Evolutionary conservation across 2,329 filamentous ascomycete species (phyloP), one percentile per base, ranked within the genome.

Genomic region (Fusarium miscanthi): DNA sequence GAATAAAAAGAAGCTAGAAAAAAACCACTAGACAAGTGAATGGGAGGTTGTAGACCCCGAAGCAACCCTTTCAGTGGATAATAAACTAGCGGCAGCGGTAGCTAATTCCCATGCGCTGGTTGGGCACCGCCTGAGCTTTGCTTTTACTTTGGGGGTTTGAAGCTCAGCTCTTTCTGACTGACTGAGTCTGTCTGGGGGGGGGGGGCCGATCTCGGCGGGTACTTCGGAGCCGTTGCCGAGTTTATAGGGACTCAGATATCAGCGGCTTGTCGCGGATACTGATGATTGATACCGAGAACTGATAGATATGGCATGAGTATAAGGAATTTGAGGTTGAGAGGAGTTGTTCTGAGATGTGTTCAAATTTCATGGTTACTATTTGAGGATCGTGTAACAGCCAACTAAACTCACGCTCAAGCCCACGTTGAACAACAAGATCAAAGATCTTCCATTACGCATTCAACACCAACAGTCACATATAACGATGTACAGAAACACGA

Each of bases 61-160:
- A 58, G 54, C 27, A 66, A 52, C 41, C 60, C 67, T 49, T 52
- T 52, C 48, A 66, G 68, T 61, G 67, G 59, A 51, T 60, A 63
- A 58, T 13, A 31, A n/a, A 31, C 35, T 37, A 40, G 21, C n/a
- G 51, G 30, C 40, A 17, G 35, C 37, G 25, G 69, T 60, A 54
- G 46, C 42, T 59, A 75, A 75, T 74, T 59, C 49, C 56, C 25
- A 54, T 27, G 46, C 58, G 58, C 70, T 76, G 68, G 74, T 67
- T 52, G 46, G 63, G 63, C 52, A 31, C 33, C 21, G 41, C 19
- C 21, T 45, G 43, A 45, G 61, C 40, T 48, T 46, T 49, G 16
- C 46, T 33, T 33, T 17, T 14, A 19, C 31, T 64, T 37, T 57
- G 23, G 62, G 51, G 23, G 30, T 31, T 31, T 31, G 38, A 30